Evolutionary conservation across 1,139 yeast genomes (phyloP), one percentile per base, ranked within the genome.

Genomic region (Suhomyces bolitotheri): DNA sequence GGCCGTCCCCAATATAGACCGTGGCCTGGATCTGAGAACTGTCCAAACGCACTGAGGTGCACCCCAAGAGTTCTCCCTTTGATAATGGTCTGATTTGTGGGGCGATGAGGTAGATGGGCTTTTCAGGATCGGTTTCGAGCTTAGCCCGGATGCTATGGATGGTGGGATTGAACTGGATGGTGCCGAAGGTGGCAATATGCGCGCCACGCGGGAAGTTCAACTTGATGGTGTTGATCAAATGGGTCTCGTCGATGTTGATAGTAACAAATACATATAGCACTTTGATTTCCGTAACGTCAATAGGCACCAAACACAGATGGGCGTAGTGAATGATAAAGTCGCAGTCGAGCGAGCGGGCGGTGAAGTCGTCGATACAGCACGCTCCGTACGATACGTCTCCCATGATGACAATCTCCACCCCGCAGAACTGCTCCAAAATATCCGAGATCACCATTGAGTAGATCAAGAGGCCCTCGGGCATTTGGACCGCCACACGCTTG

Each of bases 311-410:
- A 62, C 99, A 92, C 10, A 96, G 89, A 58, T 92, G 99, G 2
- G 98, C 99, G 60, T 92, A 92, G 62, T 94, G 99, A 9, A 92
- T 89, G 39, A 92, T 80, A 49, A 90, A 85, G 56, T 92, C 99
- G 61, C 98, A 94, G 36, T 86, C 96, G 29, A 92, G 64, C 0
- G 97, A 82, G 41, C 90, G 69, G 4, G 99, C 98, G 0, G 98
- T 90, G 55, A 74, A 92, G 56, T 92, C 99, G 57, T 92, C 99
- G 34, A 92, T 89, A 62, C 99, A 92, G 56, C 99, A 92, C 0
- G 99, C 99, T 22, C 99, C 99, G 53, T 92, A 92, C 0, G 97
- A 88, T 1, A 92, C 98, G 60, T 92, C 99, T 2, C 99, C 99
- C 98, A 92, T 94, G 4, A 92, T 95, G 1, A 94, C 71, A 0